A percentile compares a stretch with the other conserved stretches of the same genome.
phyloP scores from a whole-genome alignment of 345 rosid genomes.

The Linum trigynum region DNA sequence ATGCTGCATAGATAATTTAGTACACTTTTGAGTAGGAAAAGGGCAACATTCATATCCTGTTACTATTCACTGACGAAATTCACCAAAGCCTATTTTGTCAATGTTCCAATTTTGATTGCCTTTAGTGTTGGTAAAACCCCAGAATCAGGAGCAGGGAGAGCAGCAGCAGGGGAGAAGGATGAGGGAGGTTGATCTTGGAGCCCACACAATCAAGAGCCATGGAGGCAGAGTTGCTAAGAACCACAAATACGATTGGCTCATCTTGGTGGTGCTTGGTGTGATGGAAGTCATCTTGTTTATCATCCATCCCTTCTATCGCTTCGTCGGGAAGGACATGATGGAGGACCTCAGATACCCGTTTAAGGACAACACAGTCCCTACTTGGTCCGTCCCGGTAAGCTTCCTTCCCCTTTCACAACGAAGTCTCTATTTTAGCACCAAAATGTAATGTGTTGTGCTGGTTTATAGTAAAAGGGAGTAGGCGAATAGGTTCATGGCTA shows the following conservation, averaged over 20 bases:
- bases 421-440: neutral
- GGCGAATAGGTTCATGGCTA: neutral
- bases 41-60: no score
- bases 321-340: conserved; percentile 73
- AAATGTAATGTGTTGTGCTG: neutral
- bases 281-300: conserved; percentile 30
- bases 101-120: neutral
- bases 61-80: neutral
- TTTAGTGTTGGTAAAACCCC: neutral
- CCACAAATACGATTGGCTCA: conserved; percentile 71
- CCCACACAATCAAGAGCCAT: conserved; percentile 43
- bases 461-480: neutral
- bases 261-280: conserved; percentile 41
- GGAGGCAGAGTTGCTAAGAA: conserved; percentile 52
- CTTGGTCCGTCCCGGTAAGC: conserved; percentile 70
- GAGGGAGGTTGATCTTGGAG: conserved; percentile 35
- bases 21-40: no score
- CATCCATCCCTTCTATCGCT: conserved; percentile 75
- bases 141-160: neutral
- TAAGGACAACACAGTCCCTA: conserved; percentile 52
- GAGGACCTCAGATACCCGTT: conserved; percentile 67
- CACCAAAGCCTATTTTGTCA: neutral
- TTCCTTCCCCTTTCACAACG: neutral
- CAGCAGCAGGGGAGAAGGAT: conserved; percentile 28
- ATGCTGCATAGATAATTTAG: no score